These are phyloP conservation scores for Arabidopsis thaliana DNA, from an alignment of 345 rosid species.

Conservation along the genomic window DNA sequence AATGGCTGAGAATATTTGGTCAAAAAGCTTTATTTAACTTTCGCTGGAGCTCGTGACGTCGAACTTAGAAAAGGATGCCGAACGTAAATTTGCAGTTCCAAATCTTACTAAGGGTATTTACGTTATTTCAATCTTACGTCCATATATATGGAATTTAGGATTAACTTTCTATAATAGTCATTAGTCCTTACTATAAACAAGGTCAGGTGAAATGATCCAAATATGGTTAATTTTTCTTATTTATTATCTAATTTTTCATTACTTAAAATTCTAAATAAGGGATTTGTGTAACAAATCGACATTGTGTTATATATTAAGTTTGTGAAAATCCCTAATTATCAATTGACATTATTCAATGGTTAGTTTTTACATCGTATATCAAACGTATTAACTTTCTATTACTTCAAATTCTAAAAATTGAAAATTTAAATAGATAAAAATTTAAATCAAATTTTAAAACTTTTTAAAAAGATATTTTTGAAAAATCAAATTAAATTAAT, in stretches of 20 bases:
- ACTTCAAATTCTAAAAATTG: neutral
- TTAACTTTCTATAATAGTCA: neutral
- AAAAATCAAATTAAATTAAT: too few species aligned
- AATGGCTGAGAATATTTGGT: constrained; percentile 31
- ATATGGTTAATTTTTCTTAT: neutral
- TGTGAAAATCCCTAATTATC: too few species aligned
- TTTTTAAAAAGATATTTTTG: too few species aligned
- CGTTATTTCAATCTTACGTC: neutral
- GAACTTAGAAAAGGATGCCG: neutral
- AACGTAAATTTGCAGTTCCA: neutral
- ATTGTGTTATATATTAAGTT: neutral
- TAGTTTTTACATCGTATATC: neutral
- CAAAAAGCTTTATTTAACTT: constrained; percentile 6
- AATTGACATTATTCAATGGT: neutral
- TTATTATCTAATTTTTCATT: too few species aligned
- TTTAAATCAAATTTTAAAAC: too few species aligned
- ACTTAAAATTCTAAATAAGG: too few species aligned
- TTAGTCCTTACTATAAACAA: neutral
- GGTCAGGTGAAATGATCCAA: neutral
- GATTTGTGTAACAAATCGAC: neutral
- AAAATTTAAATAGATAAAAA: too few species aligned
- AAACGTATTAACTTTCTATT: too few species aligned
- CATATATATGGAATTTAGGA: neutral
- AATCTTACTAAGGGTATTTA: neutral
- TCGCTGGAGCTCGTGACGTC: too few species aligned